Percentiles rank a stretch among this genome's conserved stretches.
Evolutionary conservation across 192 early-diverging fungal genomes (phyloP).

Genomic region (Entomortierella chlamydospora): DNA sequence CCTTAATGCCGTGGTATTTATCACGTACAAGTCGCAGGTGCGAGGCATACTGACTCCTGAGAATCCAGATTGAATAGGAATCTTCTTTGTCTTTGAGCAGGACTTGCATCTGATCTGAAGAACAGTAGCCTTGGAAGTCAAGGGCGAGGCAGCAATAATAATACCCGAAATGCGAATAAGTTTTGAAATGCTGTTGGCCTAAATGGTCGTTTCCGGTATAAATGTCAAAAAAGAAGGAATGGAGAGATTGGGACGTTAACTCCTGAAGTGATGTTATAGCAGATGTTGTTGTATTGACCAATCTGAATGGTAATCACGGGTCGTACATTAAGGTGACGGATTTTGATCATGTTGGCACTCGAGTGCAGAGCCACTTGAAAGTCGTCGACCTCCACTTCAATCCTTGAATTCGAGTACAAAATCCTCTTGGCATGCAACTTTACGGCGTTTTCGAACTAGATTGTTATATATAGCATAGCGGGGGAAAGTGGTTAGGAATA

Average conservation of each 20-base stretch:
- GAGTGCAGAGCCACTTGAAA: conserved; percentile 92
- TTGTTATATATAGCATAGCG: background rate
- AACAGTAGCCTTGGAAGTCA: conserved; percentile 88
- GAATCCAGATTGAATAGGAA: conserved; percentile 89
- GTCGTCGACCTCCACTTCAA: conserved; percentile 75
- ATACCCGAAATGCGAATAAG: conserved; percentile 97
- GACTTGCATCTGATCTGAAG: conserved; percentile 90
- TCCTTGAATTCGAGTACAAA: conserved; percentile 63
- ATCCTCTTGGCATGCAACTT: conserved; percentile 82
- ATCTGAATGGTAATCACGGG: background rate
- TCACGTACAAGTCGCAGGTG: conserved; percentile 82
- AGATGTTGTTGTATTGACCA: background rate
- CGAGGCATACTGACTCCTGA: conserved; percentile 88
- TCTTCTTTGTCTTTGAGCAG: conserved; percentile 84
- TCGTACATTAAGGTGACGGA: conserved; percentile 89
- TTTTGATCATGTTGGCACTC: conserved; percentile 86
- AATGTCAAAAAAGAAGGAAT: background rate
- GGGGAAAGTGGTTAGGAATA: background rate
- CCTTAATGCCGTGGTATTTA: conserved; percentile 51
- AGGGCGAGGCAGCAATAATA: conserved; percentile 90
- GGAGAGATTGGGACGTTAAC: background rate
- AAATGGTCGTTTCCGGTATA: background rate
- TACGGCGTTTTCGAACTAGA: conserved; percentile 90
- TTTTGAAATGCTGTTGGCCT: conserved; percentile 89
- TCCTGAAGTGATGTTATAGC: no score